Conservation (phyloP, 257 asterid genomes). For the Phtheirospermum japonicum region DNA sequence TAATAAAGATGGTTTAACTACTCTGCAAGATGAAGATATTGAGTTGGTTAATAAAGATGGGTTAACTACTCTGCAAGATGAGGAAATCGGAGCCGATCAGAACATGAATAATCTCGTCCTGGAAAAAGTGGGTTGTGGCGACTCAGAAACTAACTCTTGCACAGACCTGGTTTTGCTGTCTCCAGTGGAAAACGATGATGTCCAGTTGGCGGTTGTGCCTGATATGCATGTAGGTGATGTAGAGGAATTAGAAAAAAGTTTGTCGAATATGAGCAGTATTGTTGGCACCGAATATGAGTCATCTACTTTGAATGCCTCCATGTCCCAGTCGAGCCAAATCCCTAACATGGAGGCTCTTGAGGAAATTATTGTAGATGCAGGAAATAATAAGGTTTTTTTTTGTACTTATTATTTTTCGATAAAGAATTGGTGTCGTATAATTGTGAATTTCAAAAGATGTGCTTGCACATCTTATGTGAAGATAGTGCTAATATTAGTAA, state of each 20-base stretch:
- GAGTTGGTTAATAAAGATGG: constrained; percentile 29
- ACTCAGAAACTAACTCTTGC: constrained; percentile 20
- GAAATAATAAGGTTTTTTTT: constrained; percentile 54
- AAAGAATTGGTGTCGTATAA: not conserved
- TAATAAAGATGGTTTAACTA: constrained; percentile 24
- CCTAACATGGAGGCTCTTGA: constrained; percentile 50
- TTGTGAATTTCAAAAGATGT: too few relatives aligned
- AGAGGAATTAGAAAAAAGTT: constrained; percentile 32
- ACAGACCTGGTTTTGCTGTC: too few relatives aligned
- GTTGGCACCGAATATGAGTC: constrained; percentile 33
- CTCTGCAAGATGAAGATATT: constrained; percentile 27
- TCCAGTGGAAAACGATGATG: too few relatives aligned
- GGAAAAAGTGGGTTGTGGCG: constrained; percentile 14
- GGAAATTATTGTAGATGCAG: constrained; percentile 59
- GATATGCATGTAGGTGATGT: constrained; percentile 26
- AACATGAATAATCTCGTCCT: constrained; percentile 7
- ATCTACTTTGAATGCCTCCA: constrained; percentile 35
- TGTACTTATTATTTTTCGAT: not conserved
- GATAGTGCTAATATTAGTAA: constrained; percentile 16
- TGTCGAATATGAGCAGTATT: constrained; percentile 25
- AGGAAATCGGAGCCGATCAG: not conserved
- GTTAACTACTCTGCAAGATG: constrained; percentile 14
- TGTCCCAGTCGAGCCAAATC: constrained; percentile 54
- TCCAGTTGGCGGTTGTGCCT: constrained; percentile 10
- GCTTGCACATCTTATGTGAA: not conserved